These are phyloP conservation scores for Salix brachista DNA, from an alignment of 345 rosid species.

Conservation along the genomic window DNA sequence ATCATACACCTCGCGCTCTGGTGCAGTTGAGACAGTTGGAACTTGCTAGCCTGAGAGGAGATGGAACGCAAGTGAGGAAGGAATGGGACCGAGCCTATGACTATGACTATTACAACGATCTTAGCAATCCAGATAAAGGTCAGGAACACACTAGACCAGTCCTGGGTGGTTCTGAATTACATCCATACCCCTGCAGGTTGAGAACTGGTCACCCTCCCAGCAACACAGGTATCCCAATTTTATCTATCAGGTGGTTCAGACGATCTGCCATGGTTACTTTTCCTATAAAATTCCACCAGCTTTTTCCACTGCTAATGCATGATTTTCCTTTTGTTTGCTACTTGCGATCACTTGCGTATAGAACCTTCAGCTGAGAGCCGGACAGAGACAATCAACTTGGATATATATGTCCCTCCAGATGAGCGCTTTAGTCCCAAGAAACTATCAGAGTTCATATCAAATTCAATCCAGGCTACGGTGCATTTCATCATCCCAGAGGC, in stretches of 20 bases:
- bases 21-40: slow-evolving; percentile 40
- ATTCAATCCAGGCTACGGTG: slow-evolving; percentile 33
- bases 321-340: neutral
- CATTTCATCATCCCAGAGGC: slow-evolving; percentile 43
- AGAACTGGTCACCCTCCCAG: slow-evolving; percentile 37
- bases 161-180: slow-evolving; percentile 40
- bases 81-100: slow-evolving; percentile 56
- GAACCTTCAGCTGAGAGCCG: slow-evolving; percentile 34
- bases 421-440: slow-evolving; percentile 51
- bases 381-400: slow-evolving; percentile 29
- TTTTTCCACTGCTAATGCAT: neutral
- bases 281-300: neutral
- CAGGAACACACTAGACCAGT: slow-evolving; percentile 35
- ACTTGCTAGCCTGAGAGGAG: slow-evolving; percentile 42
- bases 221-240: slow-evolving; percentile 24
- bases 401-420: slow-evolving; percentile 54
- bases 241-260: neutral
- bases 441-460: slow-evolving; percentile 40
- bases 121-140: slow-evolving; percentile 42
- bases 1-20: slow-evolving; percentile 42
- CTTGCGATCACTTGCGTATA: neutral
- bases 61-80: slow-evolving; percentile 40
- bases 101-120: slow-evolving; percentile 54
- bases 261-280: neutral
- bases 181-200: slow-evolving; percentile 58